Evolutionary conservation across 768 basidiomycete genomes (phyloP).

Genomic region (Russula brevipes): DNA sequence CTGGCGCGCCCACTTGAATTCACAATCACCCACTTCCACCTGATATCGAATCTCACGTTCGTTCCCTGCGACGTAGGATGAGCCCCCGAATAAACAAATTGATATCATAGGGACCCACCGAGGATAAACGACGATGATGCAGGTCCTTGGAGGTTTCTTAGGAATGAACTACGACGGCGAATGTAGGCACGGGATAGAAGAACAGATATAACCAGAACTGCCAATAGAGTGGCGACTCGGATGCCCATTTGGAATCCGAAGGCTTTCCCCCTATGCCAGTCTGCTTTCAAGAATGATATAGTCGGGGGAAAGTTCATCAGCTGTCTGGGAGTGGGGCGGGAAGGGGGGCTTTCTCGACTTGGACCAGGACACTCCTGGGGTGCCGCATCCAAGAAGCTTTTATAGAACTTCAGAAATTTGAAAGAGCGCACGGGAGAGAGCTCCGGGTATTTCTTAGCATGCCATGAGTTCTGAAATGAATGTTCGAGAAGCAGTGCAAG

Average conservation of each 20-base stretch:
- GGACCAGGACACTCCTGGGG: too few species aligned
- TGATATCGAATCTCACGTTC: neutral
- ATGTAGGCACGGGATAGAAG: neutral
- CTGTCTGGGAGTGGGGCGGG: too few species aligned
- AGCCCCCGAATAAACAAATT: constrained; percentile 23
- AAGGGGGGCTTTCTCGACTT: too few species aligned
- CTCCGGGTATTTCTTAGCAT: too few species aligned
- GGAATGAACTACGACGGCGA: neutral
- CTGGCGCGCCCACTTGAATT: constrained; percentile 21
- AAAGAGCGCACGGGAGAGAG: too few species aligned
- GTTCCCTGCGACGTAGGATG: neutral
- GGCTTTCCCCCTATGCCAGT: neutral
- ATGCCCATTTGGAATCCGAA: neutral
- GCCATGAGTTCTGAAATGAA: too few species aligned
- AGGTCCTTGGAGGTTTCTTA: neutral
- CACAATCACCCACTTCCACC: constrained; percentile 26
- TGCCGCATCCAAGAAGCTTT: too few species aligned
- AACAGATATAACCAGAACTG: neutral
- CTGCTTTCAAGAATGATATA: neutral
- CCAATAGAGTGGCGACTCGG: neutral
- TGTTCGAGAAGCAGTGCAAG: too few species aligned
- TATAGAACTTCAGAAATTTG: too few species aligned
- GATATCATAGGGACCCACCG: neutral
- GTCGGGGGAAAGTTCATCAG: neutral
- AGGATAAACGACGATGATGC: neutral